These are phyloP conservation scores for Phytophthora foliorum DNA, from an alignment of 352 stramenopile genomes.

Conservation along the genomic window DNA sequence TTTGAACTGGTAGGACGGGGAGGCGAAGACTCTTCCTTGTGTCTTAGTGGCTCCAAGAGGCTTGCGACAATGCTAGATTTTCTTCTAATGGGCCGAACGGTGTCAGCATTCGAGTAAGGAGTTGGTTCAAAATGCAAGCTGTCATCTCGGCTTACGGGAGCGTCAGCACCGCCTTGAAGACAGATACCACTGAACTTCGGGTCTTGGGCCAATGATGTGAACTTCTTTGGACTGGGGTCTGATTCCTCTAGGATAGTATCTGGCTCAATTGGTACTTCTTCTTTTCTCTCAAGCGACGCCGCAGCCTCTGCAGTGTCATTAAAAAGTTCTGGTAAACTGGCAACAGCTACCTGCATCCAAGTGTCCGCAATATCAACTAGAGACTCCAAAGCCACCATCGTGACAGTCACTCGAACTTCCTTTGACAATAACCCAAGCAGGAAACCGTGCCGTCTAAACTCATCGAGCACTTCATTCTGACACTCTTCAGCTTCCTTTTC, in stretches of 20 bases:
- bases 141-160: conserved; percentile 12
- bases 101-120: conserved; percentile 40
- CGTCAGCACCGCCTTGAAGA: conserved; percentile 33
- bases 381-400: conserved; percentile 65
- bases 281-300: conserved; percentile 25
- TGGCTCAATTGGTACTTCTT: conserved; percentile 11
- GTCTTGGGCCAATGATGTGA: conserved; percentile 74
- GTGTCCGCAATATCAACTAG: conserved; percentile 74
- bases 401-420: conserved; percentile 70
- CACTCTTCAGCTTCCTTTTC: conserved; percentile 10
- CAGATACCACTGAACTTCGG: conserved; percentile 78
- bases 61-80: conserved; percentile 22
- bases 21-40: conserved; percentile 10
- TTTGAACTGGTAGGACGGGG: conserved; percentile 17
- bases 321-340: conserved; percentile 57
- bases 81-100: conserved; percentile 21
- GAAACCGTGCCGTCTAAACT: conserved; percentile 63
- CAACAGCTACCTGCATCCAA: conserved; percentile 62
- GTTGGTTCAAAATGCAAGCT: conserved; percentile 34
- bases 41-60: conserved; percentile 12
- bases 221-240: conserved; percentile 63
- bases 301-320: conserved; percentile 20
- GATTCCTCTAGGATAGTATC: conserved; percentile 9
- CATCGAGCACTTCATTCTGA: conserved; percentile 51
- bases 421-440: conserved; percentile 64